These are phyloP conservation scores for Rhizophagus clarus DNA, from an alignment of 192 early-diverging fungal genomes.

Conservation along the genomic window DNA sequence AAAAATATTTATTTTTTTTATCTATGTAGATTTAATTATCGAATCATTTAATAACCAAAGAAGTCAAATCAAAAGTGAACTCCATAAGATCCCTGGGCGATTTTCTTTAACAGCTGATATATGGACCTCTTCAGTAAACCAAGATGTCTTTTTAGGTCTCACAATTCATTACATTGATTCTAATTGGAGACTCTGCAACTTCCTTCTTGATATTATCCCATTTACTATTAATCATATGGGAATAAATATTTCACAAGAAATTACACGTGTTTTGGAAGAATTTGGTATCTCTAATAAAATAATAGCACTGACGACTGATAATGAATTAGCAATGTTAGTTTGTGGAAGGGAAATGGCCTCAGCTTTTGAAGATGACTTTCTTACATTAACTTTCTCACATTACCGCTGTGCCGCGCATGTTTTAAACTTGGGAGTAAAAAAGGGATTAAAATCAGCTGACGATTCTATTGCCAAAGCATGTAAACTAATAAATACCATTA, in stretches of 20 bases:
- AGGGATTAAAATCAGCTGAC: background rate
- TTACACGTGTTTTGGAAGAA: background rate
- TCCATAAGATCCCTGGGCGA: background rate
- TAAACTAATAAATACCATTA: background rate
- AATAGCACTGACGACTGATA: slow-evolving; percentile 1
- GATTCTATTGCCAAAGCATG: background rate
- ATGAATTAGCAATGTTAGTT: background rate
- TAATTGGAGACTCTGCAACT: background rate
- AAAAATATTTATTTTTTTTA: no score
- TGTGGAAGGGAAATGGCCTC: background rate
- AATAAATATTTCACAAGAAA: background rate
- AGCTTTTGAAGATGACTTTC: background rate
- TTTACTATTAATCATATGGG: background rate
- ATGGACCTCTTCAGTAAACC: background rate
- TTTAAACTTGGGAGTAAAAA: background rate
- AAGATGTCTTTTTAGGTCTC: background rate
- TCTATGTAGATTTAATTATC: no score
- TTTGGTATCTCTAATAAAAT: background rate
- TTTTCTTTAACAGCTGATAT: slow-evolving; percentile 20
- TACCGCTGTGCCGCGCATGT: slow-evolving; percentile 8
- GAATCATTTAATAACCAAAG: background rate
- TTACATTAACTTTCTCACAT: background rate
- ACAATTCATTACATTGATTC: slow-evolving; percentile 24
- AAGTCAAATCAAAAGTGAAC: background rate
- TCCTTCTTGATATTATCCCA: slow-evolving; percentile 17